Evolutionary conservation across 768 basidiomycete species (phyloP), one percentile per base, ranked within the genome.

Genomic region (Dendrothele bispora): DNA sequence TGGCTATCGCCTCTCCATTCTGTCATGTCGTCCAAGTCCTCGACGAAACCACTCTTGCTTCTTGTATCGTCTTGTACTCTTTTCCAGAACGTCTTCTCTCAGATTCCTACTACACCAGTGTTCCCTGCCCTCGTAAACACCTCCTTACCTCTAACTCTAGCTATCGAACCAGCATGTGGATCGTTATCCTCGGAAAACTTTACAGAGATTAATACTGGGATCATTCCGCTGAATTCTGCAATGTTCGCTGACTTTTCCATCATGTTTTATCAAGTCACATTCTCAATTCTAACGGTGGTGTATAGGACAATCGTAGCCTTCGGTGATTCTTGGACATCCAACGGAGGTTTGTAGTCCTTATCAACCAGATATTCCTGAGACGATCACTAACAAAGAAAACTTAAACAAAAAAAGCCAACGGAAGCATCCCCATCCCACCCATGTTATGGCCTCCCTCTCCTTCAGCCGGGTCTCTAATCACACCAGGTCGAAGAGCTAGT

Each of bases 291-390:
- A 7, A 34, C 18, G 26, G 10, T n/a, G n/a, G 5, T 27, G 7
- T 43, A 8, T 14, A 62, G 62, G 39, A 64, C 64, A 2, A 43
- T 65, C 7, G 64, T 65, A 18, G 60, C 63, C 1, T 63, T 65
- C 50, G 64, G 64, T 1, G 62, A 65, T 41, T 65, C 62, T 5
- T 65, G 64, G 64, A 65, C 64, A 8, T 63, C 64, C 1, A 64
- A 62, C 14, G 64, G 64, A 38, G 46, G 61, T 61, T 14, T 3
- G 49, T 27, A 34, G 3, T 26, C 20, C 6, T 36, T 11, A 21
- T 0, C 6, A 4, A 14, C 10, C 4, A 26, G 39, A 28, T 14
- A 17, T 11, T 29, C 17, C 25, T 32, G 3, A 14, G 11, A 7
- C 21, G 14, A 36, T 32, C 12, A 6, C 7, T 50, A 6, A 7